Conservation (phyloP, 805 yeast genomes). For the Ogataea minuta region DNA sequence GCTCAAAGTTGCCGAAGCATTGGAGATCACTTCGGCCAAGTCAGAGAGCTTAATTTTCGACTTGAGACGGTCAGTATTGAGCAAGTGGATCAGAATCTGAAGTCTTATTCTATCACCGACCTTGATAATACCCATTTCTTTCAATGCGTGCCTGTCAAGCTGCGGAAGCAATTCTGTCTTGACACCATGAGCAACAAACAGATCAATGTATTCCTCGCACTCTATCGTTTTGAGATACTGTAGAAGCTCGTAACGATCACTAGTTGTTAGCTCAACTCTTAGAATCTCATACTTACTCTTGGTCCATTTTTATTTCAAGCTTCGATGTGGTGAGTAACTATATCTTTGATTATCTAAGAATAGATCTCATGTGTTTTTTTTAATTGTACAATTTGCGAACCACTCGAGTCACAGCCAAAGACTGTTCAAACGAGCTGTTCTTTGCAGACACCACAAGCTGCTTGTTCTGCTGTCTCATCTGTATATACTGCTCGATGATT, state of each 20-base stretch:
- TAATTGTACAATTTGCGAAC: conserved; percentile 16
- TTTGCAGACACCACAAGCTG: conserved; percentile 3
- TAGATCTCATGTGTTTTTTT: background rate
- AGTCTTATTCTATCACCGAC: conserved; percentile 82
- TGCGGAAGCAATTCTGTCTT: conserved; percentile 56
- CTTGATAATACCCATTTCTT: conserved; percentile 68
- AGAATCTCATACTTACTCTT: conserved; percentile 6
- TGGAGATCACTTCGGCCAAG: conserved; percentile 22
- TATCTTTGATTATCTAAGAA: background rate
- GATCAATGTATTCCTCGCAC: conserved; percentile 27
- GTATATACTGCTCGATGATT: conserved; percentile 16
- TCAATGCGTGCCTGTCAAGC: conserved; percentile 61
- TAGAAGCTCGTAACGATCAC: conserved; percentile 18
- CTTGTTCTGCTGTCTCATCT: conserved; percentile 12
- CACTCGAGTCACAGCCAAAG: conserved; percentile 19
- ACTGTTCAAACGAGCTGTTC: conserved; percentile 12
- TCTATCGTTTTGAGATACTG: conserved; percentile 27
- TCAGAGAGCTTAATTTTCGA: conserved; percentile 19
- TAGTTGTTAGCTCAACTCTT: conserved; percentile 4
- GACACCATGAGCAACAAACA: conserved; percentile 47
- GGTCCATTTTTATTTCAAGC: conserved; percentile 4
- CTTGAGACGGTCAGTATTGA: conserved; percentile 37
- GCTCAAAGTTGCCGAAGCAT: conserved; percentile 16
- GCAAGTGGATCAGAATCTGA: conserved; percentile 51
- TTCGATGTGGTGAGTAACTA: background rate